Base-by-base conservation (phyloP, 805 yeast genomes). In the Candida ipomoeae region DNA sequence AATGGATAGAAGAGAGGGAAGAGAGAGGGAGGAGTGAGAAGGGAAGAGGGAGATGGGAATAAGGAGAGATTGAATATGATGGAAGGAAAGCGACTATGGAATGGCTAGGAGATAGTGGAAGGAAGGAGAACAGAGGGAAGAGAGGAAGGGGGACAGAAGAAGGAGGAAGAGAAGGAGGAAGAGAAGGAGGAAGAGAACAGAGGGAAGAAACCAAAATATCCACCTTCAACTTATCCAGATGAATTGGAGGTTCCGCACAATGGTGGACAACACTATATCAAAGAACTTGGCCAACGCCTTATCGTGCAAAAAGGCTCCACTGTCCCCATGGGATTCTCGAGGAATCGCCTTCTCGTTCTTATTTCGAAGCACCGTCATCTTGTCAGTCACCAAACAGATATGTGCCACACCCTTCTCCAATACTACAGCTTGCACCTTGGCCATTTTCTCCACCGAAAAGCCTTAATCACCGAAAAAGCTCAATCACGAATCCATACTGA, bases 361-460 rank as follows among this genome's bases (percentile, higher is more conserved):
- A 34, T 23, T 83, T 54, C 87, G 78, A 48, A 92, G 62, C 23
- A 89, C 82, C 0, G 97, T 91, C 83, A 91, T 86, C 50, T 85
- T 86, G 44, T 91, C 95, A 0, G 97, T 89, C 18, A 94, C 77
- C 45, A 90, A 73, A 67, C 99, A 92, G 21, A 92, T 71, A 66
- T 92, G 96, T 2, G 97, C 96, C 48, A 94, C 81, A 18, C 98
- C 99, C 61, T 94, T 97, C 67, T 94, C 90, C 60, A 94, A 68
- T 0, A 91, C 96, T 21, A 92, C 83, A 1, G 98, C 98, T 3
- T 96, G 98, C 21, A 92, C 80, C 61, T 92, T 98, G 0, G 97
- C 96, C 62, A 84, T 84, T 37, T 80, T 78, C 50, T 84, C 96
- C 15, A 87, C 77, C 20, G 87, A 81, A 89, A 82, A 2, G 96